Evolutionary conservation across 164 flowering plant genomes (phyloP), one percentile per base, ranked within the genome.

Genomic region (Aristolochia fimbriata): DNA sequence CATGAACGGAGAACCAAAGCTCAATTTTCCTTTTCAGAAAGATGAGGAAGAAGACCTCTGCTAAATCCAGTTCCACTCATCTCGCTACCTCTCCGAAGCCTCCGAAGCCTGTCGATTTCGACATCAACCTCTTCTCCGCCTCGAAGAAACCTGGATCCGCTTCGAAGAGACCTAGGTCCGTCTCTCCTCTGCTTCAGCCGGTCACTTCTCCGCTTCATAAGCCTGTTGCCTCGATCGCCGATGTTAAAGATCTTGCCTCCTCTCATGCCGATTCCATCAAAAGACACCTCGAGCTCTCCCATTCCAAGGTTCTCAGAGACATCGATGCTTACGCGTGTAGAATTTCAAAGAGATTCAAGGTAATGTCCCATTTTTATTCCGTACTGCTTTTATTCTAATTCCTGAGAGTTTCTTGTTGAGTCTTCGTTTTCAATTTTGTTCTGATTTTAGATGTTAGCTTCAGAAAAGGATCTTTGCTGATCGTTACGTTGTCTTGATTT

Each of bases 331-430:
- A 78, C 56, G 68, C 71, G 14, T 83, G 81, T 51, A 80, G 89
- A 54, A 72, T 86, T 62, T 82, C 81, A 64, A 87, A 87, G 54
- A 76, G 88, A 60, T 75, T 67, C 71, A 78, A 86, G 87, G 88
- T 86, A 17, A 24, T 43, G 41, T 24, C 14, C 4, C 9, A 6
- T 19, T 58, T 10, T 58, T 23, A 15, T 37, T 10, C 9, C 1
- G 11, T 10, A 10, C 43, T 37, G 7, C 11, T 37, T 37, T 37
- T 5, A 27, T 37, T 37, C 43, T 37, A 3, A 37, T 37, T 37
- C 43, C 12, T 37, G 7, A 7, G 43, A 37, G 43, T 37, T 37
- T 37, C 43, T 6, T 37, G 11, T 37, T 37, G 4, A 37, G 43
- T 37, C 11, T 5, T 37, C 43, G 43, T 37, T 3, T 3, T 37